Base-by-base conservation (phyloP, 2,329 filamentous ascomycete genomes). In the Colletotrichum sp. region DNA sequence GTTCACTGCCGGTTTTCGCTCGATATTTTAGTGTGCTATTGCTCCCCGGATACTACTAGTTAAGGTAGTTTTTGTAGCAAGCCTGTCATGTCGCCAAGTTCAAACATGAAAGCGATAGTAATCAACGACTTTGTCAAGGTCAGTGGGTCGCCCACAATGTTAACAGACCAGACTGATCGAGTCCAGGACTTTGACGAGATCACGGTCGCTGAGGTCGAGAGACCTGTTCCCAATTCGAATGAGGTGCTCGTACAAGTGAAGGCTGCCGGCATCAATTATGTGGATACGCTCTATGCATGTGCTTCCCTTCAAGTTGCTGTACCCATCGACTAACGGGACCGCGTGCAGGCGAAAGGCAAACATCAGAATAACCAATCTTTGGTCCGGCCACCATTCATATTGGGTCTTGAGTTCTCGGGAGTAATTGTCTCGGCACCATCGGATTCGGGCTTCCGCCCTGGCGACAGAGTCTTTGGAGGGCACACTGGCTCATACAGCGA, bases 341-440 rank as follows among this genome's bases (percentile, higher is more conserved):
- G 15, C 15, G 24, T 34, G 7, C 44, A 87, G 85, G 89, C 89
- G 4, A 86, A 86, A 79, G 91, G 91, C 9, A 87, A 88, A 77
- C 91, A 93, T 79, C 91, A 93, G 79, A 93, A 92, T 80, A 92
- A 92, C 80, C 85, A 84, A 34, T 86, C 86, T n/a, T 87, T 90
- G 70, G 87, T 91, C 49, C 85, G 84, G 36, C 91, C 90, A 2
- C 91, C 91, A 0, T 93, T 93, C 82, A 87, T 86, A 2, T 86
- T 92, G 1, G 91, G 91, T 15, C 89, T 89, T n/a, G 91, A 93
- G 80, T 93, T 92, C 79, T 85, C 90, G 1, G 91, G 91, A n/a
- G 83, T 87, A 3, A 84, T 93, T 2, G 76, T 87, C 39, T 82
- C 82, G 4, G 80, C 86, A 0, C 85, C 88, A 0, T 24, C 81